A percentile compares a stretch with the other conserved stretches of the same genome.
Evolutionary conservation across 306 rosid species (phyloP).

Genomic region (Lathyrus tuberosus): DNA sequence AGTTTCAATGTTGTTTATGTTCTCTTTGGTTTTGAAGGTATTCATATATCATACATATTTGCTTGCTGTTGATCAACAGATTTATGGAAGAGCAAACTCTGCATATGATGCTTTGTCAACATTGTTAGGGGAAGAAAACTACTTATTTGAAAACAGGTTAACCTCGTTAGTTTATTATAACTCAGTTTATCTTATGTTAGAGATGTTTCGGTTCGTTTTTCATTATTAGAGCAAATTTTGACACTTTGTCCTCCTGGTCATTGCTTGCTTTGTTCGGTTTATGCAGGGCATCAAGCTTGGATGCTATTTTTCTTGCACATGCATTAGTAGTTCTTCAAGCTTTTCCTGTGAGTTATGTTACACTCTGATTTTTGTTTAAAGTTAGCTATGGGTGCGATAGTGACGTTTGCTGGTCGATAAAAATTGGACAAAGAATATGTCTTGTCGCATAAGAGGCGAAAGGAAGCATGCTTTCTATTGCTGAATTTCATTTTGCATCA

Average conservation of each 20-base stretch:
- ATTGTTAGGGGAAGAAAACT: constrained; percentile 67
- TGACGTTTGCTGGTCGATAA: background rate
- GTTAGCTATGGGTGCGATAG: constrained; percentile 4
- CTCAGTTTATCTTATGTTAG: constrained; percentile 9
- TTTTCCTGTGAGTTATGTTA: constrained; percentile 75
- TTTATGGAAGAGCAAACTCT: constrained; percentile 69
- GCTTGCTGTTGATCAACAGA: constrained; percentile 56
- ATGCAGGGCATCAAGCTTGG: constrained; percentile 91
- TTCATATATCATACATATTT: constrained; percentile 32
- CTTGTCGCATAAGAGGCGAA: background rate
- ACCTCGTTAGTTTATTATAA: constrained; percentile 33
- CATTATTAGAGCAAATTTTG: constrained; percentile 11
- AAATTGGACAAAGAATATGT: constrained; percentile 20
- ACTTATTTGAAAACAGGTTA: constrained; percentile 78
- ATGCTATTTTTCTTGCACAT: constrained; percentile 89
- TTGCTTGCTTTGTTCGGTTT: constrained; percentile 37
- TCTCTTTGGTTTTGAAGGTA: constrained; percentile 33
- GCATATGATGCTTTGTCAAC: constrained; percentile 80
- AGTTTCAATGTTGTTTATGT: background rate
- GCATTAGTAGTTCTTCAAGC: constrained; percentile 73
- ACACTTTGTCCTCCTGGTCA: constrained; percentile 15
- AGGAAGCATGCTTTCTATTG: constrained; percentile 2
- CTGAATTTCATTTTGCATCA: no score
- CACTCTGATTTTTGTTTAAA: constrained; percentile 22
- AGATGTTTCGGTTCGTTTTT: constrained; percentile 20